Evolutionary conservation across 495 filamentous ascomycete genomes (phyloP), one percentile per base, ranked within the genome.

Genomic region (Trichoderma orchidacearum): DNA sequence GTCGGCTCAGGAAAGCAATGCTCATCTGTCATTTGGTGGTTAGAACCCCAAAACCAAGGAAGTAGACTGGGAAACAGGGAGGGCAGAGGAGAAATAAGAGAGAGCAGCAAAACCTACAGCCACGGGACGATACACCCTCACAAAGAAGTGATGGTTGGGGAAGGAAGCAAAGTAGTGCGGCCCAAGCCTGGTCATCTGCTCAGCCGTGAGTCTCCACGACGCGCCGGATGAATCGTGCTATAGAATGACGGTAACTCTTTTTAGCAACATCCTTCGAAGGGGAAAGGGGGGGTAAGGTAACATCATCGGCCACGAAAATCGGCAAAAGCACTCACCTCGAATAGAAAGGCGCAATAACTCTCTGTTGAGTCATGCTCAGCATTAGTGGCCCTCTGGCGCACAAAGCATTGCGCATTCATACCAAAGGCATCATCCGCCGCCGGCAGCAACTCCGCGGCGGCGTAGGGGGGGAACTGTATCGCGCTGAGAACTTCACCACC

Each of bases 91-190:
- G 15, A 32, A 36, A 11, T 9, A 13, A 12, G n/a, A 1, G 3
- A 15, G 0, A 2, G 5, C 12, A 30, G 17, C 52, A 28, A 17
- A 45, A 65, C 72, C 59, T 60, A 72, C 74, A 28, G 70, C 72
- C 35, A 59, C 69, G 32, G 64, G 72, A 7, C 73, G 70, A 38
- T 72, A 77, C 21, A 76, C 68, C 1, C 75, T 69, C 23, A 67
- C 72, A 51, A 75, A 76, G 58, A 75, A 77, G 60, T 77, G 73
- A 57, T 77, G 75, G 8, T 66, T 63, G 3, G 75, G 75, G 51
- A 77, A 77, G 0, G 60, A 56, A 23, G 66, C 68, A 27, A 75
- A 76, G 30, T 56, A 57, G 1, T 61, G 56, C 3, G 75, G 73
- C 1, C 73, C 75, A 9, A 61, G 5, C 41, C 30, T 48, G 12